Percentiles rank a stretch among this genome's conserved stretches.
phyloP scores from a whole-genome alignment of 2,329 filamentous ascomycete genomes.

The Hyphodiscus sp. region DNA sequence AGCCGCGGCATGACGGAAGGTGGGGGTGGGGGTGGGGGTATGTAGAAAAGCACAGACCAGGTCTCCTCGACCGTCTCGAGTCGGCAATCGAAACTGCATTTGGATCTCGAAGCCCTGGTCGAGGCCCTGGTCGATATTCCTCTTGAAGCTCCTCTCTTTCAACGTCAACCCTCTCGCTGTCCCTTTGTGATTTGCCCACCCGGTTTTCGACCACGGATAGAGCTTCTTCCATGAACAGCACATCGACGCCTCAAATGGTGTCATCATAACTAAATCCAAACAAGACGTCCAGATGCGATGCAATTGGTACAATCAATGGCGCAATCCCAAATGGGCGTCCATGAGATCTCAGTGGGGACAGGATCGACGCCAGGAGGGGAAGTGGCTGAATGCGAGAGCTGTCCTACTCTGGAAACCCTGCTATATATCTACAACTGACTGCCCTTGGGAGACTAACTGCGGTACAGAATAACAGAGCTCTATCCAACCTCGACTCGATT shows the following conservation, averaged over 20 bases:
- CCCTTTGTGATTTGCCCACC: neutral
- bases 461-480: neutral
- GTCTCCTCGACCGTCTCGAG: slow-evolving; percentile 2
- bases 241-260: slow-evolving; percentile 7
- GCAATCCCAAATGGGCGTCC: neutral
- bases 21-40: too few species aligned
- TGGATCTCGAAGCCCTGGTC: neutral
- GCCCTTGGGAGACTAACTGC: neutral
- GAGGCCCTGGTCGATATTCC: too few species aligned
- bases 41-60: neutral
- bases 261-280: slow-evolving; percentile 2
- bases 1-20: neutral
- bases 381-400: neutral
- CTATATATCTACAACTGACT: too few species aligned
- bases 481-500: neutral
- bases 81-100: neutral
- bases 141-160: neutral
- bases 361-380: neutral
- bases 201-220: neutral
- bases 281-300: neutral
- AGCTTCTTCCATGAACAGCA: slow-evolving; percentile 1
- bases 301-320: neutral
- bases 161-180: neutral
- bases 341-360: neutral
- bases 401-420: neutral